Percentiles rank a stretch among this genome's conserved stretches.
Evolutionary conservation across 352 stramenopile genomes (phyloP).

Genomic region (Sclerospora graminicola): DNA sequence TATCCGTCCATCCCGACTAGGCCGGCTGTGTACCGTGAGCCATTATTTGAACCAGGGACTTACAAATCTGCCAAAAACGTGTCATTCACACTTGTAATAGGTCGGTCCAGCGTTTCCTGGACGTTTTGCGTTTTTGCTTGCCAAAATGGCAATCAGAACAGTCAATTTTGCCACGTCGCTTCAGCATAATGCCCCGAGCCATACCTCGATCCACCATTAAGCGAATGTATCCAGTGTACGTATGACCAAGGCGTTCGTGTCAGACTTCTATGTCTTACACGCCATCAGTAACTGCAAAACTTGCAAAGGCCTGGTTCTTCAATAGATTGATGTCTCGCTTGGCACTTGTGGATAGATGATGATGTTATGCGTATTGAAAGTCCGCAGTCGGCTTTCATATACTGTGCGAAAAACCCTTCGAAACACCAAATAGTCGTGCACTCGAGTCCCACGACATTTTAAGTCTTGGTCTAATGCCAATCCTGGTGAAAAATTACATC

Average conservation of each 20-base stretch:
- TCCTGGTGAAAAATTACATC: constrained; percentile 3
- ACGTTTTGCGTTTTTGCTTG: constrained; percentile 8
- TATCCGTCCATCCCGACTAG: constrained; percentile 7
- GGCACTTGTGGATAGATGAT: neutral
- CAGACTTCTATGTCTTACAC: constrained; percentile 3
- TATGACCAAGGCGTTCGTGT: constrained; percentile 3
- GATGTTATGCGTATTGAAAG: neutral
- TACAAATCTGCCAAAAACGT: constrained; percentile 7
- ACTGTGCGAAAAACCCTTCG: constrained; percentile 4
- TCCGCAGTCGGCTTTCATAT: neutral
- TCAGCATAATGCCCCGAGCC: constrained; percentile 8
- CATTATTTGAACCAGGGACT: constrained; percentile 3
- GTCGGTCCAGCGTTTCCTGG: constrained; percentile 1
- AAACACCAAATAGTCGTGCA: neutral
- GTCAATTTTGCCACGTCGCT: constrained; percentile 1
- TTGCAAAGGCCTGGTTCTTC: neutral
- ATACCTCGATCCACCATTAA: constrained; percentile 8
- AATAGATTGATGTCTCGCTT: neutral
- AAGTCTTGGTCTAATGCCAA: neutral
- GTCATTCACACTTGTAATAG: constrained; percentile 2
- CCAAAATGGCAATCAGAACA: constrained; percentile 12
- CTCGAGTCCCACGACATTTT: neutral
- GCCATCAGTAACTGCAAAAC: no score
- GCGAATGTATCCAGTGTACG: constrained; percentile 3
- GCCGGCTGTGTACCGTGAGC: neutral